Percentiles rank a stretch among this genome's conserved stretches.
These are phyloP conservation scores for Firmiana major DNA, from an alignment of 345 rosid genomes.

Conservation along the genomic window DNA sequence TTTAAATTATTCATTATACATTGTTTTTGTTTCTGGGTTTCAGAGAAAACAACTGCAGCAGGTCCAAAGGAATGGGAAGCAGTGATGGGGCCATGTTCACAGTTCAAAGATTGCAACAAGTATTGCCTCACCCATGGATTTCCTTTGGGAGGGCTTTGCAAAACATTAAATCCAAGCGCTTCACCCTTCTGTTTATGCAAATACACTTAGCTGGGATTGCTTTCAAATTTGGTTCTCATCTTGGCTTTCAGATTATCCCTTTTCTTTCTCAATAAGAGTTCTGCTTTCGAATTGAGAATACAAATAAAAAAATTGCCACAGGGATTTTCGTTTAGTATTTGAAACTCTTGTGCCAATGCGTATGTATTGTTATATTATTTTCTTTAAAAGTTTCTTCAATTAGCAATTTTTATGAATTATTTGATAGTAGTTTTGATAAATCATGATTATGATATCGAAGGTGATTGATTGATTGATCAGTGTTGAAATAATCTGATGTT, in stretches of 20 bases:
- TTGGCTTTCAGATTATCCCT: not conserved
- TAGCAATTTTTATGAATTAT: no score
- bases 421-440: no score
- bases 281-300: no score
- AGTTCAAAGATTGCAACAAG: constrained; percentile 1
- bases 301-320: no score
- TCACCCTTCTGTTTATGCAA: constrained; percentile 1
- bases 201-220: not conserved
- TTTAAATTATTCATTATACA: not conserved
- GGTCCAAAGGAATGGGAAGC: not conserved
- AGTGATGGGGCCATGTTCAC: constrained; percentile 2
- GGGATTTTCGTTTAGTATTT: not conserved
- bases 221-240: no score
- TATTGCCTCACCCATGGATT: constrained; percentile 5
- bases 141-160: not conserved
- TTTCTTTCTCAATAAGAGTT: not conserved
- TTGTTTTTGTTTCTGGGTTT: not conserved
- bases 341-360: not conserved
- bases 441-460: no score
- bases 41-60: not conserved
- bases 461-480: no score
- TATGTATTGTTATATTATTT: no score
- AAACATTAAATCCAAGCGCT: not conserved
- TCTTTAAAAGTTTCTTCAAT: no score
- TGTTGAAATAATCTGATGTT: no score